Percentiles rank a stretch among this genome's conserved stretches.
These are phyloP conservation scores for Xylariomycetidae sp. DNA, from an alignment of 2,329 filamentous ascomycete species.

Conservation along the genomic window DNA sequence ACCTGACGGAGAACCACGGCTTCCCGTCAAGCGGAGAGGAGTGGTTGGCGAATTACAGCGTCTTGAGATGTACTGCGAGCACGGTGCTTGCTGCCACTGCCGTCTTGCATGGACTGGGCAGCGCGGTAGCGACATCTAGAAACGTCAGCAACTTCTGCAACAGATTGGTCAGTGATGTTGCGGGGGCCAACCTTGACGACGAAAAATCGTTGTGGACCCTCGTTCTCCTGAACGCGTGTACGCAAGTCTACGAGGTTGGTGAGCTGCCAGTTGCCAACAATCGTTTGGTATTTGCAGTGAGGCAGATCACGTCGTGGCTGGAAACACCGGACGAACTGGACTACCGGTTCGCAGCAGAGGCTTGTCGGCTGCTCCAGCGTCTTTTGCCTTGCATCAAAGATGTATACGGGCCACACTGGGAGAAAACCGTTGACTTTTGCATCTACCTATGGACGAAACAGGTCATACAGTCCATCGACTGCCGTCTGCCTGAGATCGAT, in stretches of 20 bases:
- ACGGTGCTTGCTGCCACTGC: constrained; percentile 45
- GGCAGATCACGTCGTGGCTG: constrained; percentile 69
- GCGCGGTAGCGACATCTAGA: constrained; percentile 42
- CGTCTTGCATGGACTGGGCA: constrained; percentile 45
- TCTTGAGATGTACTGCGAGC: constrained; percentile 40
- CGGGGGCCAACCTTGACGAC: constrained; percentile 37
- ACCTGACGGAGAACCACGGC: constrained; percentile 41
- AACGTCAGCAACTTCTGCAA: constrained; percentile 49
- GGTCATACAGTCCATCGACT: constrained; percentile 34
- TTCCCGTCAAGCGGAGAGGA: constrained; percentile 39
- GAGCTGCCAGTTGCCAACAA: constrained; percentile 56
- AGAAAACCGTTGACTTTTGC: constrained; percentile 54
- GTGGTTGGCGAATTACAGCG: constrained; percentile 37
- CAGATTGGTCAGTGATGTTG: constrained; percentile 54
- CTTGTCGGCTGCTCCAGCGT: constrained; percentile 50
- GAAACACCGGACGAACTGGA: constrained; percentile 42
- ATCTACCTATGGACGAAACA: constrained; percentile 50
- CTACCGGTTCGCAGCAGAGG: constrained; percentile 40
- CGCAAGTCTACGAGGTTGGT: constrained; percentile 45
- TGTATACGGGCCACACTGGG: constrained; percentile 87
- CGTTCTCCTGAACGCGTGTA: constrained; percentile 47
- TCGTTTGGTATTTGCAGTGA: constrained; percentile 75
- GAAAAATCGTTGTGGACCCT: constrained; percentile 43
- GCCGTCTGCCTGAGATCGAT: constrained; percentile 58
- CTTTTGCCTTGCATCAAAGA: constrained; percentile 71